Evolutionary conservation across 495 filamentous ascomycete species (phyloP).

Genomic region (Talaromyces nanjingensis): DNA sequence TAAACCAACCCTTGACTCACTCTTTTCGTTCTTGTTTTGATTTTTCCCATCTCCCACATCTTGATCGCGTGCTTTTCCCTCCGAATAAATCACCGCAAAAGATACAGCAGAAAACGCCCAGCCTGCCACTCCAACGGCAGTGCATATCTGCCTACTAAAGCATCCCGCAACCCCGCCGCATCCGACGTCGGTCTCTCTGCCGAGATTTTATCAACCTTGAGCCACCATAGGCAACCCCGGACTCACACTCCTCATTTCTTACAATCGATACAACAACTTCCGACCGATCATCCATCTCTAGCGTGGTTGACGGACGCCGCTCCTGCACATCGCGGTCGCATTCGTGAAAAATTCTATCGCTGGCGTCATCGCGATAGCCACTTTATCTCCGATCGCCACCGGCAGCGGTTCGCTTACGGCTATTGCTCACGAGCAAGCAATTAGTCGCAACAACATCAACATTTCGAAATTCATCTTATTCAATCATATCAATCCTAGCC

Average conservation of each 20-base stretch:
- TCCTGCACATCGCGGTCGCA: not conserved
- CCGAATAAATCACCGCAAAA: not conserved
- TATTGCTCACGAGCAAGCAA: not conserved
- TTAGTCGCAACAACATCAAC: not conserved
- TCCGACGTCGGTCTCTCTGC: constrained; percentile 1
- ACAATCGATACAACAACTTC: not conserved
- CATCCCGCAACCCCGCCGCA: not conserved
- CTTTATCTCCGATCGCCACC: constrained; percentile 3
- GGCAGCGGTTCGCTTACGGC: not conserved
- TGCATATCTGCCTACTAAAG: not conserved
- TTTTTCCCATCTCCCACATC: not conserved
- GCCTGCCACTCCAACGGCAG: not conserved
- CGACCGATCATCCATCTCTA: not conserved
- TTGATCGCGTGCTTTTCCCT: not conserved
- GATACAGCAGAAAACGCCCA: not conserved
- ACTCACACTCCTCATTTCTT: not conserved
- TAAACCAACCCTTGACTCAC: not conserved
- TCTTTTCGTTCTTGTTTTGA: not conserved
- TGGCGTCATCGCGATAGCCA: constrained; percentile 5
- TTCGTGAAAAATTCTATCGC: not conserved
- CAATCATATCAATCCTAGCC: not conserved
- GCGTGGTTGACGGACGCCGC: not conserved
- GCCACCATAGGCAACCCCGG: not conserved
- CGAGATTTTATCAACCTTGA: not conserved
- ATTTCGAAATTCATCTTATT: not conserved